Percentiles rank a stretch among this genome's conserved stretches.
Evolutionary conservation across 495 filamentous ascomycete genomes (phyloP).

Genomic region (Melanomma pulvis-pyrius): DNA sequence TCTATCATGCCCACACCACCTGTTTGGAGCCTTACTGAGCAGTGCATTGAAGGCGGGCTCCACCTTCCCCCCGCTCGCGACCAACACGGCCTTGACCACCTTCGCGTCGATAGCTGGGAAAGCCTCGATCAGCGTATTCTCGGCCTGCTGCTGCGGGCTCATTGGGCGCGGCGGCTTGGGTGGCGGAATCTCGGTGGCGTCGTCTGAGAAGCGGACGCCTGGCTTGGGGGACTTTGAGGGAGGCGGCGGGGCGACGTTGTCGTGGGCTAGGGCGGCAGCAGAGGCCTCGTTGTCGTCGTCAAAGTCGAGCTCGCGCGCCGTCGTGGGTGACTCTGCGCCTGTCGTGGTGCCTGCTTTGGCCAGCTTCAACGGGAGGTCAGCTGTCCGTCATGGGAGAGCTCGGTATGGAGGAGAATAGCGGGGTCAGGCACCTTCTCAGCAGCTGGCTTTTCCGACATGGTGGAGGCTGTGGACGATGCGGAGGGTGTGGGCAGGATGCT

Average conservation of each 20-base stretch:
- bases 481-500: background rate
- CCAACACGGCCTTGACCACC: constrained; percentile 86
- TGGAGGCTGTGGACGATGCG: background rate
- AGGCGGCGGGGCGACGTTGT: constrained; percentile 43
- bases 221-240: constrained; percentile 45
- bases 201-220: constrained; percentile 48
- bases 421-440: constrained; percentile 17
- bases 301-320: constrained; percentile 79
- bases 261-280: constrained; percentile 44
- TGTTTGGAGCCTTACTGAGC: constrained; percentile 64
- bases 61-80: constrained; percentile 81
- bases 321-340: constrained; percentile 77
- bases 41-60: constrained; percentile 97
- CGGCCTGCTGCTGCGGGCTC: constrained; percentile 77
- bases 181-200: constrained; percentile 59
- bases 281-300: constrained; percentile 76
- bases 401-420: background rate
- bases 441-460: constrained; percentile 25
- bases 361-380: constrained; percentile 11
- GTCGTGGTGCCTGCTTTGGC: constrained; percentile 24
- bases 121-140: constrained; percentile 88
- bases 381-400: background rate
- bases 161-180: constrained; percentile 87
- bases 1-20: background rate
- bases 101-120: constrained; percentile 81